A percentile compares a stretch with the other conserved stretches of the same genome.
Conservation (phyloP, 805 yeast genomes). For the Saccharomyces eubayanus region DNA sequence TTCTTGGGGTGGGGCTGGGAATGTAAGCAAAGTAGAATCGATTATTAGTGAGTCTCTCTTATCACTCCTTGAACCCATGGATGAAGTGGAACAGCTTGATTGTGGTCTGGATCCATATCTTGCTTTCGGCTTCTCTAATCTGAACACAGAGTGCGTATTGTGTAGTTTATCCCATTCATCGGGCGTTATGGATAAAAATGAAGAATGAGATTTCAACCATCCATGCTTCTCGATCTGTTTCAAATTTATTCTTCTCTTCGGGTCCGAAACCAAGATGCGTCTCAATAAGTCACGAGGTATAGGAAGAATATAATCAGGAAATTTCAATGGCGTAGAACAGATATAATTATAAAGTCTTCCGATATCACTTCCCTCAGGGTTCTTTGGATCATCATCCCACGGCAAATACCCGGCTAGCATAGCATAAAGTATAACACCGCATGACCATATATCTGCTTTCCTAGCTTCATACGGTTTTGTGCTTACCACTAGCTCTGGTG, state of each 20-base stretch:
- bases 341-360: conserved; percentile 85
- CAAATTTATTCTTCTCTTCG: conserved; percentile 62
- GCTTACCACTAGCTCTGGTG: conserved; percentile 92
- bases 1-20: conserved; percentile 62
- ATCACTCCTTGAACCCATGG: conserved; percentile 33
- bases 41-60: conserved; percentile 32
- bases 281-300: conserved; percentile 86
- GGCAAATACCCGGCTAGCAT: conserved; percentile 97
- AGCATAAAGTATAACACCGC: conserved; percentile 92
- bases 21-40: conserved; percentile 33
- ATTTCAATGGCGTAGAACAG: conserved; percentile 82
- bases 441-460: conserved; percentile 94
- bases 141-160: conserved; percentile 5
- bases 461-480: conserved; percentile 86
- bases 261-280: conserved; percentile 75
- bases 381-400: conserved; percentile 93
- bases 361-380: conserved; percentile 92
- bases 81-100: conserved; percentile 32
- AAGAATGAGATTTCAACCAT: conserved; percentile 82
- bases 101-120: conserved; percentile 15
- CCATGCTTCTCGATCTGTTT: conserved; percentile 70
- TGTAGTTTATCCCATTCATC: conserved; percentile 74
- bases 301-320: conserved; percentile 89
- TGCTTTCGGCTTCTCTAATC: conserved; percentile 8
- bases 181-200: conserved; percentile 77